Evolutionary conservation across 2,329 filamentous ascomycete genomes (phyloP).

Genomic region (Phialophora macrospora): DNA sequence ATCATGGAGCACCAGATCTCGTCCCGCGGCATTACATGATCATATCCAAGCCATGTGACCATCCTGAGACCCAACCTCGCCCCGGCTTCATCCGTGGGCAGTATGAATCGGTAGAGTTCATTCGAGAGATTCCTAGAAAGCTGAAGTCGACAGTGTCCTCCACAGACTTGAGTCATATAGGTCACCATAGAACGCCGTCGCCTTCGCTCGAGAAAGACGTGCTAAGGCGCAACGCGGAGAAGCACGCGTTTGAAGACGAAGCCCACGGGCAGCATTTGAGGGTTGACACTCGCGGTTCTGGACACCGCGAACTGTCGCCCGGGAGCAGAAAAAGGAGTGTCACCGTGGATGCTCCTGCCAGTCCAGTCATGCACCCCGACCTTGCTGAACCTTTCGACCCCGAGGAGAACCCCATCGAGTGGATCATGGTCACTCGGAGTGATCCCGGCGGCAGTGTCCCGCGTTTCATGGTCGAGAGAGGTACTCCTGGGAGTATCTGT

Average conservation of each 20-base stretch:
- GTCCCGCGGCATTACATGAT: slow-evolving; percentile 76
- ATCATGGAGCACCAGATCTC: slow-evolving; percentile 39
- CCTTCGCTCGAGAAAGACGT: slow-evolving; percentile 50
- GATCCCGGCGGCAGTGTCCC: slow-evolving; percentile 89
- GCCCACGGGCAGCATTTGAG: slow-evolving; percentile 24
- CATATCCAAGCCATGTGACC: slow-evolving; percentile 80
- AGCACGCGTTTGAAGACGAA: slow-evolving; percentile 14
- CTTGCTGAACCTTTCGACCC: slow-evolving; percentile 46
- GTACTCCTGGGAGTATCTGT: slow-evolving; percentile 79
- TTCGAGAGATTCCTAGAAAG: slow-evolving; percentile 75
- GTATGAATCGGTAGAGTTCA: slow-evolving; percentile 91
- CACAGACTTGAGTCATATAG: slow-evolving; percentile 46
- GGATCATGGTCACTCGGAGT: slow-evolving; percentile 90
- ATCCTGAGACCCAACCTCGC: slow-evolving; percentile 72
- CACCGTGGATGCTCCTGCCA: slow-evolving; percentile 29
- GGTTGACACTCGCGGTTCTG: slow-evolving; percentile 24
- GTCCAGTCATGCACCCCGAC: slow-evolving; percentile 15
- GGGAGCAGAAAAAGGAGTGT: slow-evolving; percentile 30
- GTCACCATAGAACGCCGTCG: slow-evolving; percentile 38
- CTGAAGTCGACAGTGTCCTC: slow-evolving; percentile 54
- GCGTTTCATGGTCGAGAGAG: slow-evolving; percentile 87
- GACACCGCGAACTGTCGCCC: slow-evolving; percentile 29
- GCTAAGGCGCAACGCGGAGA: slow-evolving; percentile 49
- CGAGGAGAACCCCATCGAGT: slow-evolving; percentile 74
- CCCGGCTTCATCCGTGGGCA: slow-evolving; percentile 78